Conservation (phyloP, 768 basidiomycete genomes). For the Hortiboletus campestris region DNA sequence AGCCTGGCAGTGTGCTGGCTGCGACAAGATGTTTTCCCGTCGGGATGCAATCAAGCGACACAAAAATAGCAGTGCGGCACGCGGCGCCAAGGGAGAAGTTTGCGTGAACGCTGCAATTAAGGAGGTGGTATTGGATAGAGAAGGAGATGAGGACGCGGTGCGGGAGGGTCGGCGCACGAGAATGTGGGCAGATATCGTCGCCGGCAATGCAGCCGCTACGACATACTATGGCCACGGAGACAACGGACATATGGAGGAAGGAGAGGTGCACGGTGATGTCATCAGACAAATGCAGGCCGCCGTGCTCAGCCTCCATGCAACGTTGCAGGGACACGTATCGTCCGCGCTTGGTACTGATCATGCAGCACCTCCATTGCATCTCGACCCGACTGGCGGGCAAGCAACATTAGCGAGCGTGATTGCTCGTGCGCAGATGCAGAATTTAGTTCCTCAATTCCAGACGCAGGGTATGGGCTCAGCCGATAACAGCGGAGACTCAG, state of each 20-base stretch:
- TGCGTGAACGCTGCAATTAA: constrained; percentile 59
- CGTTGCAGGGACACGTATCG: constrained; percentile 58
- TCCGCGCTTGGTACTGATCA: constrained; percentile 47
- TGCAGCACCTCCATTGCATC: constrained; percentile 28
- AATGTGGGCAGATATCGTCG: constrained; percentile 62
- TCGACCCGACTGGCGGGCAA: constrained; percentile 54
- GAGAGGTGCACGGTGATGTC: constrained; percentile 52
- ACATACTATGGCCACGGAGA: constrained; percentile 13
- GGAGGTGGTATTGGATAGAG: constrained; percentile 53
- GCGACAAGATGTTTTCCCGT: constrained; percentile 71
- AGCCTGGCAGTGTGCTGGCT: constrained; percentile 73
- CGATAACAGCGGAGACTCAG: neutral
- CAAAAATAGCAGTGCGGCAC: constrained; percentile 55
- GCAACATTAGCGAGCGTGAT: constrained; percentile 72
- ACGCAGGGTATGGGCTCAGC: constrained; percentile 7
- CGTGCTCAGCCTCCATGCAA: constrained; percentile 52
- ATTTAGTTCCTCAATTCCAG: constrained; percentile 24
- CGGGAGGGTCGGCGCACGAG: constrained; percentile 61
- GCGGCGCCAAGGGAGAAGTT: constrained; percentile 48
- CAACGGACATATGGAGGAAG: constrained; percentile 50
- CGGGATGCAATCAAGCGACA: constrained; percentile 79
- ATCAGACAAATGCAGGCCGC: constrained; percentile 50
- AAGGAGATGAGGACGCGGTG: constrained; percentile 35
- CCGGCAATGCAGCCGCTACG: constrained; percentile 26
- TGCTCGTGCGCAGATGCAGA: constrained; percentile 64